Evolutionary conservation across 495 filamentous ascomycete species (phyloP), one percentile per base, ranked within the genome.

Genomic region (Antarctomyces pellizariae): DNA sequence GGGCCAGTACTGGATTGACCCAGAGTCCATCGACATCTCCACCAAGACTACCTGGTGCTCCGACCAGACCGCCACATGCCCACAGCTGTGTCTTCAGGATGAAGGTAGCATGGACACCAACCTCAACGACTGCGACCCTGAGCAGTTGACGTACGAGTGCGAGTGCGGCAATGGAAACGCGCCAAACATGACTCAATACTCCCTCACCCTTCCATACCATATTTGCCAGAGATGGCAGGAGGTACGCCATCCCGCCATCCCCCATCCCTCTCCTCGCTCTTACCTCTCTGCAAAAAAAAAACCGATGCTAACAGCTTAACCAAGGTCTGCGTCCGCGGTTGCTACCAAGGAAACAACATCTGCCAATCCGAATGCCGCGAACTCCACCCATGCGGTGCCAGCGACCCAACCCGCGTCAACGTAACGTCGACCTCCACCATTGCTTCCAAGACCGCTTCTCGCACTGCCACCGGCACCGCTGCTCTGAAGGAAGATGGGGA

Each of bases 161-260:
- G 48, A 79, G 39, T 92, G 82, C 57, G 58, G 53, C 42, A 73
- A 84, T 52, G 60, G 63, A 37, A 39, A 53, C 34, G 47, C 59
- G 19, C 82, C 82, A 35, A 89, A 90, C 44, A 48, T 75, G 13
- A 63, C 73, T 37, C 59, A 90, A 45, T 92, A 75, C 60, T 75
- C 75, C 12, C 62, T 75, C 42, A 92, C 82, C 3, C 62, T 92
- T 16, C 77, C 82, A 5, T 92, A 73, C 62, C 82, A 67, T 52
- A 55, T 71, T 35, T 92, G 82, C 61, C 64, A 61, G 8, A 59
- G 73, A 44, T 62, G n/a, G n/a, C n/a, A n/a, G n/a, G n/a, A n/a
- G n/a, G n/a, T n/a, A n/a, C n/a, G n/a, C n/a, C n/a, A n/a, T n/a
- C n/a, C n/a, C n/a, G n/a, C n/a, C n/a, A n/a, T n/a, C n/a, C n/a